Evolutionary conservation across 768 basidiomycete species (phyloP).

Genomic region (Xerocomellus dryophilus): DNA sequence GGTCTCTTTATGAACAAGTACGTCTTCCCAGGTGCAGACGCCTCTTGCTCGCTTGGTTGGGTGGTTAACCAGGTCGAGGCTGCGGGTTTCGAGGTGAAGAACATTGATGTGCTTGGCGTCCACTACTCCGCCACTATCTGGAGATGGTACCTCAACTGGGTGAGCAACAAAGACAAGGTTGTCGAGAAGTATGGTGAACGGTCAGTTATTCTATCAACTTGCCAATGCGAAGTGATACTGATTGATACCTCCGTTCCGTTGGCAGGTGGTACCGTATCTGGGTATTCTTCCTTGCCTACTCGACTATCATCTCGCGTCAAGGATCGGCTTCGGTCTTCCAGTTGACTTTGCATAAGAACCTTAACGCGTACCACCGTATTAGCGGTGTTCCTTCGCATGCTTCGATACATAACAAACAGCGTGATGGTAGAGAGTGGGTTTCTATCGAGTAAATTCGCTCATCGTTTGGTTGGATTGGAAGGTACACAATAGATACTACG

Average conservation of each 20-base stretch:
- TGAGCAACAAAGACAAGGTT: slow-evolving; percentile 88
- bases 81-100: slow-evolving; percentile 96
- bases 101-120: slow-evolving; percentile 93
- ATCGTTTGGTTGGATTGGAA: not conserved
- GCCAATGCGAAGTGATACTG: not conserved
- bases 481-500: slow-evolving; percentile 1
- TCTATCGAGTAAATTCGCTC: slow-evolving; percentile 20
- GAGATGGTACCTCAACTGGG: slow-evolving; percentile 98
- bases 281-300: slow-evolving; percentile 96
- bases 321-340: slow-evolving; percentile 94
- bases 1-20: slow-evolving; percentile 99
- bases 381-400: slow-evolving; percentile 78
- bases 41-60: slow-evolving; percentile 94
- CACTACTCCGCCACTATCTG: slow-evolving; percentile 92
- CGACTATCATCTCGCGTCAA: slow-evolving; percentile 82
- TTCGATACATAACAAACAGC: slow-evolving; percentile 64
- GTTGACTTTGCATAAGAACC: slow-evolving; percentile 96
- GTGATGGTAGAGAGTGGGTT: slow-evolving; percentile 27
- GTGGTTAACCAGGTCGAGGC: slow-evolving; percentile 83
- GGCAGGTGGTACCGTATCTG: slow-evolving; percentile 85
- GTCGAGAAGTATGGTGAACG: slow-evolving; percentile 85
- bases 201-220: slow-evolving; percentile 17
- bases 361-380: slow-evolving; percentile 92
- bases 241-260: no score
- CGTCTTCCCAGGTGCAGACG: slow-evolving; percentile 97